Evolutionary conservation across 352 stramenopile species (phyloP).

Genomic region (Elongisporangium anandrum): DNA sequence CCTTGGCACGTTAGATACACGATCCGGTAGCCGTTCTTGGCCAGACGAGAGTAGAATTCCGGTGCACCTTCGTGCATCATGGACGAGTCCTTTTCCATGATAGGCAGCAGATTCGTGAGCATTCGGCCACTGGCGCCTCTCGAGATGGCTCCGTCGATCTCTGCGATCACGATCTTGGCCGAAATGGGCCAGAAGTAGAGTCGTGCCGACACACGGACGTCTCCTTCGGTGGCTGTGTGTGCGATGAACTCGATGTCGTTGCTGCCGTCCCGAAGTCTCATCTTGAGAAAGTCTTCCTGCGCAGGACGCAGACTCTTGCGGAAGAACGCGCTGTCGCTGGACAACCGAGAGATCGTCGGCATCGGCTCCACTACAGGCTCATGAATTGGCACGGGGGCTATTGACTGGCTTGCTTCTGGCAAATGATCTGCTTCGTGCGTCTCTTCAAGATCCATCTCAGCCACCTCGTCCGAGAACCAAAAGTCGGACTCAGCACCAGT

Average conservation of each 20-base stretch:
- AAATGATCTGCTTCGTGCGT: background rate
- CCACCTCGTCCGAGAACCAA: background rate
- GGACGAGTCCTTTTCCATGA: constrained; percentile 43
- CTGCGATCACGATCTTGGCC: constrained; percentile 73
- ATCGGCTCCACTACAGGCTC: background rate
- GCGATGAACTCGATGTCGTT: constrained; percentile 78
- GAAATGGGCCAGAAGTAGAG: constrained; percentile 72
- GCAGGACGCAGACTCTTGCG: constrained; percentile 61
- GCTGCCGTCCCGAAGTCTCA: constrained; percentile 49
- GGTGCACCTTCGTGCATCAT: constrained; percentile 59
- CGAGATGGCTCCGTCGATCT: constrained; percentile 80
- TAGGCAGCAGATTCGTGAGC: constrained; percentile 21
- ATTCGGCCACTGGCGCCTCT: constrained; percentile 24
- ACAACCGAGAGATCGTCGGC: background rate
- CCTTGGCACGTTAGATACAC: constrained; percentile 78
- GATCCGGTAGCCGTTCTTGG: constrained; percentile 66
- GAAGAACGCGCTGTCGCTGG: constrained; percentile 21
- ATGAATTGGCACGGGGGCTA: background rate
- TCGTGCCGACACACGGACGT: constrained; percentile 44
- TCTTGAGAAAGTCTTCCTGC: constrained; percentile 49
- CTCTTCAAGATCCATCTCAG: background rate
- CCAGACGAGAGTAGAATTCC: constrained; percentile 68
- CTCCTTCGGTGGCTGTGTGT: constrained; percentile 9
- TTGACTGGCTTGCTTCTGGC: background rate
- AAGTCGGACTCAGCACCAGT: background rate